Evolutionary conservation across 768 basidiomycete genomes (phyloP).

Genomic region (Cyathus striatus): DNA sequence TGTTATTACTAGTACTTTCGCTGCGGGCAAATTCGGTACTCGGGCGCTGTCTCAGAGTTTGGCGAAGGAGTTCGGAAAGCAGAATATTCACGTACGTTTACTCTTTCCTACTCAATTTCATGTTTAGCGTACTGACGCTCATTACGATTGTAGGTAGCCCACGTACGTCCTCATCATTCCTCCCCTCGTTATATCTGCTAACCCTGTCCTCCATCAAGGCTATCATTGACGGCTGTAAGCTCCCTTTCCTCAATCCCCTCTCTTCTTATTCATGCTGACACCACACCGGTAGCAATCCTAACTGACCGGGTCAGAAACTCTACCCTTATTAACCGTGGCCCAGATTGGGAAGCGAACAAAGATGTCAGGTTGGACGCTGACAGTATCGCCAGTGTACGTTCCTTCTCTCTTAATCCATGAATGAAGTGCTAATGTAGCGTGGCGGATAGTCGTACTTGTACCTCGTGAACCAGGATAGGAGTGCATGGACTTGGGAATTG

Average conservation of each 20-base stretch:
- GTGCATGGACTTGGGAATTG: constrained; percentile 77
- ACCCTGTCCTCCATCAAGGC: constrained; percentile 29
- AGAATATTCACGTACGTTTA: constrained; percentile 61
- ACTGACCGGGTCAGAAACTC: constrained; percentile 21
- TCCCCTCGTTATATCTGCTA: neutral
- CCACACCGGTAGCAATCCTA: constrained; percentile 23
- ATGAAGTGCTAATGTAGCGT: constrained; percentile 1
- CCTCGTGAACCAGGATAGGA: constrained; percentile 63
- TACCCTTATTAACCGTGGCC: constrained; percentile 18
- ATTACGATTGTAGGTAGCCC: constrained; percentile 67
- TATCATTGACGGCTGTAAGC: constrained; percentile 62
- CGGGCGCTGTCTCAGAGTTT: constrained; percentile 66
- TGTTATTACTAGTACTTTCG: constrained; percentile 51
- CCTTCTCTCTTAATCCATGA: neutral
- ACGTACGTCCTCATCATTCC: constrained; percentile 37
- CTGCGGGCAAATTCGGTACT: constrained; percentile 59
- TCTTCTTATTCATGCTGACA: neutral
- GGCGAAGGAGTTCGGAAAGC: constrained; percentile 68
- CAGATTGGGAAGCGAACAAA: constrained; percentile 37
- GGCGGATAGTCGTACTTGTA: constrained; percentile 57
- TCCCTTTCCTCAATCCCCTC: neutral
- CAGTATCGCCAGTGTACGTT: constrained; percentile 61
- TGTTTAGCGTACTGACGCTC: no score
- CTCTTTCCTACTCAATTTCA: neutral
- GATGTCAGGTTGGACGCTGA: constrained; percentile 53